Evolutionary conservation across 768 basidiomycete species (phyloP).

Genomic region (Baorangia bicolor): DNA sequence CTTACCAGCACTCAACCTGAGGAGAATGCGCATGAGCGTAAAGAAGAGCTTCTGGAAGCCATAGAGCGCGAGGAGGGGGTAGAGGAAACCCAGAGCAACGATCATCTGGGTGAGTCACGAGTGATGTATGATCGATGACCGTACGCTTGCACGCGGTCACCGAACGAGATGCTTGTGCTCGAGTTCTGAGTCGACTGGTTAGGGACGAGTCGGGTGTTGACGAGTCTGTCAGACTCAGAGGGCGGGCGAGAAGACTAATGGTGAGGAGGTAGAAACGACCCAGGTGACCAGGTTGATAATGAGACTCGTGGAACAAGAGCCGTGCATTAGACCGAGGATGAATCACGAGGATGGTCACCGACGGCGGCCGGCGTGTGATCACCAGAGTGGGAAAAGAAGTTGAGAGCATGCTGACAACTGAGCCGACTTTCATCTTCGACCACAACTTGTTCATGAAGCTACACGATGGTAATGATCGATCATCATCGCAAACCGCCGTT

Average conservation of each 20-base stretch:
- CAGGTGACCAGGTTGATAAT: not conserved
- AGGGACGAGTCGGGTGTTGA: not conserved
- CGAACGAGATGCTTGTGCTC: not conserved
- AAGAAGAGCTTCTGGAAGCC: slow-evolving; percentile 14
- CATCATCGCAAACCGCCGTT: slow-evolving; percentile 6
- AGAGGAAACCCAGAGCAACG: slow-evolving; percentile 23
- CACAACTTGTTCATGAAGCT: not conserved
- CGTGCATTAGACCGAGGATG: not conserved
- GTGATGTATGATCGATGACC: not conserved
- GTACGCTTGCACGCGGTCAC: not conserved
- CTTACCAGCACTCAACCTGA: slow-evolving; percentile 13
- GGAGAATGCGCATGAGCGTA: slow-evolving; percentile 2
- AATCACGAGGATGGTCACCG: not conserved
- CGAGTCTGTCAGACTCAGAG: too few relatives aligned
- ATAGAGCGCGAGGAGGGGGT: slow-evolving; percentile 20
- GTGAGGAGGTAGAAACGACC: too few relatives aligned
- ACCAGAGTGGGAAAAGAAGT: not conserved
- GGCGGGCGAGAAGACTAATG: not conserved
- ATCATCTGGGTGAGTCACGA: slow-evolving; percentile 17
- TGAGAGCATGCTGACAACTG: too few relatives aligned
- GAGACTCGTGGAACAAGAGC: not conserved
- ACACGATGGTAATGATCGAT: not conserved
- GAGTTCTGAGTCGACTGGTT: not conserved
- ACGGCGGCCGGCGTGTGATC: not conserved
- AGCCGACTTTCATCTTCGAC: not conserved